Evolutionary conservation across 2,329 filamentous ascomycete species (phyloP).

Genomic region (Aureobasidium sp.): DNA sequence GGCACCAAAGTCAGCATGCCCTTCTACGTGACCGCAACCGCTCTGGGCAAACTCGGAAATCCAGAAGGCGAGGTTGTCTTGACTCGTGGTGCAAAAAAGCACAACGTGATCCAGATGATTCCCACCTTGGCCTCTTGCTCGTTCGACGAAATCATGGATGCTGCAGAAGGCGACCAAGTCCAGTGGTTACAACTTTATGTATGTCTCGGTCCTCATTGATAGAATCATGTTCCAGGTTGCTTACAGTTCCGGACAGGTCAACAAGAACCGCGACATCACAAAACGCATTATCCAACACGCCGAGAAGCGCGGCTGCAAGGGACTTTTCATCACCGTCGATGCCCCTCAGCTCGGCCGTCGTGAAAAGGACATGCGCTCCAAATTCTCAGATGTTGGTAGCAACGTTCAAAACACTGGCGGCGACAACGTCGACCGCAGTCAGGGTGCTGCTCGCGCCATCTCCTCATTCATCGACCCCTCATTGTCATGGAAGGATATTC

Average conservation of each 20-base stretch:
- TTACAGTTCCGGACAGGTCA: conserved; percentile 54
- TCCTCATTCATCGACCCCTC: conserved; percentile 93
- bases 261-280: conserved; percentile 89
- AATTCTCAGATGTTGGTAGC: conserved; percentile 65
- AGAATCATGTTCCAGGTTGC: too few relatives aligned
- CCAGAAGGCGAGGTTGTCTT: conserved; percentile 90
- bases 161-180: conserved; percentile 67
- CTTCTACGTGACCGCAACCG: conserved; percentile 95
- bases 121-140: conserved; percentile 94
- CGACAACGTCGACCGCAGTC: conserved; percentile 70
- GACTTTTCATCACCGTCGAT: conserved; percentile 96
- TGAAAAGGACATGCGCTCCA: conserved; percentile 96
- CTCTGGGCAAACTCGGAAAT: conserved; percentile 88
- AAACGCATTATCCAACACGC: conserved; percentile 86
- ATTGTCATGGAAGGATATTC: conserved; percentile 79
- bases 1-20: conserved; percentile 77
- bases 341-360: conserved; percentile 89
- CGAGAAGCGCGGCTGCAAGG: conserved; percentile 85
- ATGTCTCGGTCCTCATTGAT: too few relatives aligned
- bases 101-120: conserved; percentile 97
- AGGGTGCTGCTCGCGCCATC: conserved; percentile 91
- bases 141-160: conserved; percentile 95
- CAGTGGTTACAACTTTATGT: conserved; percentile 95
- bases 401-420: conserved; percentile 67
- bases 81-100: conserved; percentile 73